phyloP scores from a whole-genome alignment of 768 basidiomycete genomes.

The Pisolithus orientalis region DNA sequence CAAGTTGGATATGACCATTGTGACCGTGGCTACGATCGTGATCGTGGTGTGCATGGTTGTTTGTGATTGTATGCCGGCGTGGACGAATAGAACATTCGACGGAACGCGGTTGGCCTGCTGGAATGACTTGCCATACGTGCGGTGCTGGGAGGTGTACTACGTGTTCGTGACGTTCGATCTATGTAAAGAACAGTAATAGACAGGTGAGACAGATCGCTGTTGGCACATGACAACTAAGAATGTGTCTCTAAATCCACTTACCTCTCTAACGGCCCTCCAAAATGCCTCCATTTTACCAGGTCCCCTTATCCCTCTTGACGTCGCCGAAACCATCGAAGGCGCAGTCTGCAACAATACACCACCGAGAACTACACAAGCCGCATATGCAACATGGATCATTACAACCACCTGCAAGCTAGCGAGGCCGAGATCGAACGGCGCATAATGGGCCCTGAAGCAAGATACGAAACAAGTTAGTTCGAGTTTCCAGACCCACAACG shows the following conservation, averaged over 20 bases:
- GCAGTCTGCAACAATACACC: constrained; percentile 87
- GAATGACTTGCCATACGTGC: constrained; percentile 83
- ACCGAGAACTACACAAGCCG: constrained; percentile 77
- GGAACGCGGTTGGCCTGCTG: constrained; percentile 26
- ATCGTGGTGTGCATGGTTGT: constrained; percentile 12
- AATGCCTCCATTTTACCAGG: constrained; percentile 78
- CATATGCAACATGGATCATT: constrained; percentile 81
- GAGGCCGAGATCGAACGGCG: constrained; percentile 76
- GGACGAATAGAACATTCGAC: neutral
- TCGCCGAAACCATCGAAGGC: constrained; percentile 35
- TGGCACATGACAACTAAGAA: neutral
- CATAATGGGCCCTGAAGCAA: constrained; percentile 44
- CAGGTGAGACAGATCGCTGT: neutral
- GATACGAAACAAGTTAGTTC: neutral
- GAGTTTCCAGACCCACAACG: neutral
- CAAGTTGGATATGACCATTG: constrained; percentile 4
- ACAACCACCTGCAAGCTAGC: constrained; percentile 70
- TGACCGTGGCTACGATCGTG: constrained; percentile 10
- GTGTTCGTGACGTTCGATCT: constrained; percentile 82
- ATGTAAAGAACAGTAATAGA: neutral
- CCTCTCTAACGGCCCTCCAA: constrained; percentile 75
- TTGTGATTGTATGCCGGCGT: constrained; percentile 1
- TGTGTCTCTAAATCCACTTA: constrained; percentile 26
- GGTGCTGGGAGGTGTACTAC: constrained; percentile 80
- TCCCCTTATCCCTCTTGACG: constrained; percentile 18